Evolutionary conservation across 257 asterid species (phyloP), one percentile per base, ranked within the genome.

Genomic region (Verbascum thapsus): DNA sequence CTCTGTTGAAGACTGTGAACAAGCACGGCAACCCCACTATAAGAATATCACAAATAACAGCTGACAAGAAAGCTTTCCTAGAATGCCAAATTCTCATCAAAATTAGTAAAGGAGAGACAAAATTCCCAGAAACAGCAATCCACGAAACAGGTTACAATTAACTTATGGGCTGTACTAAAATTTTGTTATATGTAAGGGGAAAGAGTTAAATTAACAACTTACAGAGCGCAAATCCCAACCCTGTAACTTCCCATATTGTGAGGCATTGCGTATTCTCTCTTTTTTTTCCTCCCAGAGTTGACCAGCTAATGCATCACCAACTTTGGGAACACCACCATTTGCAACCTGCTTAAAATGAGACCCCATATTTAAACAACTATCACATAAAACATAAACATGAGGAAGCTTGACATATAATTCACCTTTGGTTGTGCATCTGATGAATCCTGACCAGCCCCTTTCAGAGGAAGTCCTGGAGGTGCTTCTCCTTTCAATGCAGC

Each of bases 401-500:
- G 23, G 50, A 43, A 38, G 67, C 16, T 17, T 66, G 32, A 67
- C 52, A 53, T 72, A 50, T 41, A 52, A 47, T 48, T 70, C 71
- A 89, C 99, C 94, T 87, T 74, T 45, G 88, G 90, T 54, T 79
- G 87, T 38, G 90, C 94, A 80, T 87, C 97, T 52, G 97, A 83
- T 55, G 98, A 90, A 72, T 87, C 97, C 87, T 94, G 99, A 58
- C 99, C 99, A 73, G 96, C 99, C 61, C 99, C 97, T 86, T 90
- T 94, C 76, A 90, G 74, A 57, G 99, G 99, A 63, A 94, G 96
- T 53, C 99, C 99, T 35, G 97, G 87, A 53, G 99, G 99, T 72
- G 99, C 97, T 87, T 90, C 99, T 64, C 99, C 99, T 84, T 94
- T 94, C 85, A 94, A 77, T 74, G 99, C 96, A 79, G 99, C 99